Base-by-base conservation (phyloP, 176 grass and related monocot genomes). In the Avena sativa region DNA sequence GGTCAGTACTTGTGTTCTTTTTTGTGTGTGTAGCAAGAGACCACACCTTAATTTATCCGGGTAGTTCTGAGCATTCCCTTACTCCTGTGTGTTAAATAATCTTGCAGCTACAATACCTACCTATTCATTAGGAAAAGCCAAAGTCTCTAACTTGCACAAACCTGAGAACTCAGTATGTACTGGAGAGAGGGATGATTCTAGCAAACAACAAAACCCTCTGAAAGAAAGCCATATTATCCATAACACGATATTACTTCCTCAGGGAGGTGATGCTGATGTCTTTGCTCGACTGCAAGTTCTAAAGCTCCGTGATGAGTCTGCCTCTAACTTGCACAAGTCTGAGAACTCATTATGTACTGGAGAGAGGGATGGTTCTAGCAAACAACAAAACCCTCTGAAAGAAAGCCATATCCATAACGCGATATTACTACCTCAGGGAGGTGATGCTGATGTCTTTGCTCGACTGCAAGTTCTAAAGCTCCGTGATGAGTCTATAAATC, bases 371-470 rank as follows among this genome's bases (percentile, higher is more conserved):
- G 49, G 71, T 70, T 65, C 21, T 88, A 82, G 80, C 40, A 71
- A 62, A 89, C 73, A 84, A 85, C 51, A 82, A 83, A 82, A 57
- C 70, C 79, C 46, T 58, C 34, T 48, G 51, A 61, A 89, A 69
- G 74, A 89, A 60, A 71, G 3, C 65, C 25, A 16, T 51, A 71
- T 69, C 28, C 38, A 15, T 72, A 84, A 23, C 1, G 2, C 74
- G 53, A 75, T n/a, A 11, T 48, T 85, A 17, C 69, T 32, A 49
- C 58, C 76, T 85, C 43, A 68, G 59, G 77, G 48, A 81, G 59
- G 21, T 14, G 60, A 79, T 79, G 74, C 64, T 86, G 78, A 47
- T 89, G 83, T 92, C 46, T 81, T 89, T 59, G 43, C 87, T 86
- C 85, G 71, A 74, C 26, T 84, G 16, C 63, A 57, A 83, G 62